Base-by-base conservation (phyloP, 257 asterid genomes). In the Paraleonurus japonicus region DNA sequence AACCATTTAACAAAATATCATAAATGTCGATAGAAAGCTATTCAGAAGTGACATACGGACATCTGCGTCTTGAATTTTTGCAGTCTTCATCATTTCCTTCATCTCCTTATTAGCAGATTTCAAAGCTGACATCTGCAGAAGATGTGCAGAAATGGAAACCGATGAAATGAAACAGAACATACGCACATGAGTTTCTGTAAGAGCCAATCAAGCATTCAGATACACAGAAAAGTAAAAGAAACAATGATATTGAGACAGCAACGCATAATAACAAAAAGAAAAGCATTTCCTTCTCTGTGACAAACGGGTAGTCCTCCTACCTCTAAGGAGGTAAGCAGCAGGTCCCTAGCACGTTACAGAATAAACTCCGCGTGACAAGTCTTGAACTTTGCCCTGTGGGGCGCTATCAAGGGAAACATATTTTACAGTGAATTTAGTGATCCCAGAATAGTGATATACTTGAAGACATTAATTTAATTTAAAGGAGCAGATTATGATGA, bases 1-100 rank as follows among this genome's bases (percentile, higher is more conserved):
- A 47, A 17, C 16, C 3, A 69, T 43, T 24, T 58, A 65, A 72
- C 23, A 58, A 72, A 57, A 35, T 1, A 65, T n/a, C 32, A 11
- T 15, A 22, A 3, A 0, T 16, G 3, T 51, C 26, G 32, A 23
- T 58, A 37, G 45, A 69, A 48, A 76, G 58, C 55, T 28, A 11
- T 20, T 19, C 22, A 73, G 61, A 75, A 63, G 51, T 54, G 63
- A 61, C 75, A 72, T 65, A 81, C 90, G 65, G 53, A 88, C 96
- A 82, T 89, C 92, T 71, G 86, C 35, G 48, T 89, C 96, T 68
- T 89, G 83, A 84, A 87, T 86, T 81, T 82, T 89, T 83, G 86
- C 93, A 9, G 86, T 86, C 85, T 89, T 89, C 94, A 89, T 88
- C 94, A 92, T 88, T 81, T 92, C 96, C 66, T 88, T 86, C 76